These are phyloP conservation scores for Xylaria flabelliformis DNA, from an alignment of 495 filamentous ascomycete species.

Conservation along the genomic window DNA sequence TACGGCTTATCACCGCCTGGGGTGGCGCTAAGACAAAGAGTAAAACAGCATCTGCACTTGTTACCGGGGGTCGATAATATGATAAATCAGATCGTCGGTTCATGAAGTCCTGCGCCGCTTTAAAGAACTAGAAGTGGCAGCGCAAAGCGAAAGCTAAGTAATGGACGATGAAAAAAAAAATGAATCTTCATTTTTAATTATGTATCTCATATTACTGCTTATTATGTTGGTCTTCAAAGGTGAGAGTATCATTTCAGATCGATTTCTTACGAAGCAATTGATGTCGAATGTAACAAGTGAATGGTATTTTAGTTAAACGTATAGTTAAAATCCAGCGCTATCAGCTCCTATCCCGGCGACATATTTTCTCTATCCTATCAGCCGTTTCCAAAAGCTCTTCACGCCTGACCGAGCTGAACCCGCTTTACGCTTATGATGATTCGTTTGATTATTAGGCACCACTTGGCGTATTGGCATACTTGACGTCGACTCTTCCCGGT, in stretches of 20 bases:
- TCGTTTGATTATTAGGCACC: neutral
- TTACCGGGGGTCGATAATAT: conserved; percentile 4
- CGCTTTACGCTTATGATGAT: conserved; percentile 25
- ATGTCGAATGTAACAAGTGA: neutral
- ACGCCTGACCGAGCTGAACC: neutral
- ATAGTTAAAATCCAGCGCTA: neutral
- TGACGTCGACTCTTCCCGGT: neutral
- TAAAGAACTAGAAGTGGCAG: neutral
- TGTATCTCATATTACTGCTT: neutral
- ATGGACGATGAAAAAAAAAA: too few species aligned
- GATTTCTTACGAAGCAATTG: neutral
- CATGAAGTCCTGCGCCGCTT: conserved; percentile 10
- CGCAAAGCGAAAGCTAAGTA: neutral
- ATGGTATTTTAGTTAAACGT: neutral
- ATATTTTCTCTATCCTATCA: neutral
- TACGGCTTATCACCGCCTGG: conserved; percentile 33
- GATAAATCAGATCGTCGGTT: conserved; percentile 33
- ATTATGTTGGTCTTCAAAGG: neutral
- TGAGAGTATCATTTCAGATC: neutral
- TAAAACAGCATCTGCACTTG: conserved; percentile 28
- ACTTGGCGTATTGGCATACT: neutral
- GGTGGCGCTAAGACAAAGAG: conserved; percentile 26
- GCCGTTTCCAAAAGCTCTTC: neutral
- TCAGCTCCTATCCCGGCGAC: neutral
- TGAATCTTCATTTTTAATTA: neutral